These are phyloP conservation scores for Penicillium occitanis DNA, from an alignment of 2,329 filamentous ascomycete species.

Conservation along the genomic window DNA sequence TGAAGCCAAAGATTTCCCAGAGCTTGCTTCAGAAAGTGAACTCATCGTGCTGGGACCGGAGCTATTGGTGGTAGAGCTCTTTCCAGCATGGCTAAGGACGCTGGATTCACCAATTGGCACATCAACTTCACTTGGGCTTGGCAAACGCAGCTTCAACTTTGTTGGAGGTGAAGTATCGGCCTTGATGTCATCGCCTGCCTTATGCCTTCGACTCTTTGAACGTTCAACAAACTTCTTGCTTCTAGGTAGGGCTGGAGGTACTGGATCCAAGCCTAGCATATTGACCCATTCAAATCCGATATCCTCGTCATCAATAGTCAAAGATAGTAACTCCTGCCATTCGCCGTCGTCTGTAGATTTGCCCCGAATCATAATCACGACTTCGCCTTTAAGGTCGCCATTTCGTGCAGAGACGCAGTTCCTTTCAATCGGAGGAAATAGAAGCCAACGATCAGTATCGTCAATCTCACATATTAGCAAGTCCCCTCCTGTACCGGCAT, in stretches of 20 bases:
- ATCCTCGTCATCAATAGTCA: constrained; percentile 73
- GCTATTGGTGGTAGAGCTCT: constrained; percentile 31
- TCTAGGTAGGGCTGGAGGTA: constrained; percentile 59
- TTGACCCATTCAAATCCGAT: constrained; percentile 83
- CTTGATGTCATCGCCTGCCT: constrained; percentile 26
- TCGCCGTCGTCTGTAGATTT: constrained; percentile 56
- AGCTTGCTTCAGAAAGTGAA: constrained; percentile 30
- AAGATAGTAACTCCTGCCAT: constrained; percentile 82
- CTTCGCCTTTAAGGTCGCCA: constrained; percentile 68
- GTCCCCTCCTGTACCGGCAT: constrained; percentile 69
- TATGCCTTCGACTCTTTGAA: constrained; percentile 38
- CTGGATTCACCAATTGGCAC: constrained; percentile 61
- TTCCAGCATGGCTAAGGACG: constrained; percentile 49
- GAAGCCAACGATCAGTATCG: constrained; percentile 71
- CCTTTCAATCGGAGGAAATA: constrained; percentile 84
- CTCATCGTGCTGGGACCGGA: constrained; percentile 36
- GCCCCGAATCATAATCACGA: constrained; percentile 86
- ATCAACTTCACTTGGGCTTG: constrained; percentile 56
- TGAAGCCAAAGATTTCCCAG: constrained; percentile 32
- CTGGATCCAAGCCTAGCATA: constrained; percentile 69
- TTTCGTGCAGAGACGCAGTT: constrained; percentile 74
- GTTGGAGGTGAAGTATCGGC: constrained; percentile 28
- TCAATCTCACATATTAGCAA: constrained; percentile 92
- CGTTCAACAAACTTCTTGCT: constrained; percentile 54
- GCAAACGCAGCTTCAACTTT: constrained; percentile 36